These are phyloP conservation scores for Murraya koenigii DNA, from an alignment of 345 rosid genomes.

Conservation along the genomic window DNA sequence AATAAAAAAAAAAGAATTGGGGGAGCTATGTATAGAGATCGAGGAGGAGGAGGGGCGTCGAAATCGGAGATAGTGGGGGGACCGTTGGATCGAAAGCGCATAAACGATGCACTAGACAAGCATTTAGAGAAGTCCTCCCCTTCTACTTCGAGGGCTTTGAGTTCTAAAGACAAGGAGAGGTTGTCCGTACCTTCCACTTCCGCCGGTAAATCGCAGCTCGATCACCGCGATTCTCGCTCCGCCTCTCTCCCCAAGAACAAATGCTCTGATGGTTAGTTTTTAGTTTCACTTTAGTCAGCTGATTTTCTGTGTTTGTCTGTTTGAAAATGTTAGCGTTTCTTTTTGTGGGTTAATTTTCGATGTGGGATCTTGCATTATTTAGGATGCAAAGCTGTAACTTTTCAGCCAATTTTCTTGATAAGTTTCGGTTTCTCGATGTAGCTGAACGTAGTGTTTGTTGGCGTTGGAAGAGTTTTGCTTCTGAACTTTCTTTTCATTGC, in stretches of 20 bases:
- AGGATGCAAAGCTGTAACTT: background rate
- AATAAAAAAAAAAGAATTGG: background rate
- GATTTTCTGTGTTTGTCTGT: too few relatives aligned
- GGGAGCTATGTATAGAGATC: conserved; percentile 57
- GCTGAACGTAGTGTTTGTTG: background rate
- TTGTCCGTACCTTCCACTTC: conserved; percentile 74
- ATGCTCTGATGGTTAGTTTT: conserved; percentile 59
- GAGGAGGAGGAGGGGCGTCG: conserved; percentile 72
- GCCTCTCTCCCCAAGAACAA: conserved; percentile 50
- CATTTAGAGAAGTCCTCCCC: conserved; percentile 90
- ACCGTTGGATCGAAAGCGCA: conserved; percentile 74
- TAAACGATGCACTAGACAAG: conserved; percentile 87
- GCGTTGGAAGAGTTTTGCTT: background rate
- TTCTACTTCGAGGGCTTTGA: conserved; percentile 69
- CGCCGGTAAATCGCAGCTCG: conserved; percentile 63
- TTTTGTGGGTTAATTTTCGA: background rate
- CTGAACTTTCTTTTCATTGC: background rate
- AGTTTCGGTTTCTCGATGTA: background rate
- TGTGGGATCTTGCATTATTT: conserved; percentile 2
- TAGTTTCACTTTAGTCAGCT: background rate
- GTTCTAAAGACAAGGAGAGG: conserved; percentile 56
- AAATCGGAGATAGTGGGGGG: conserved; percentile 77
- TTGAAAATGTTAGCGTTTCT: background rate
- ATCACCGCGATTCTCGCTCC: conserved; percentile 57
- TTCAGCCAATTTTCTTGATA: background rate